Percentiles rank a stretch among this genome's conserved stretches.
Evolutionary conservation across 148 eudicot genomes (phyloP).

Genomic region (Amaranthus hypochondriacus): DNA sequence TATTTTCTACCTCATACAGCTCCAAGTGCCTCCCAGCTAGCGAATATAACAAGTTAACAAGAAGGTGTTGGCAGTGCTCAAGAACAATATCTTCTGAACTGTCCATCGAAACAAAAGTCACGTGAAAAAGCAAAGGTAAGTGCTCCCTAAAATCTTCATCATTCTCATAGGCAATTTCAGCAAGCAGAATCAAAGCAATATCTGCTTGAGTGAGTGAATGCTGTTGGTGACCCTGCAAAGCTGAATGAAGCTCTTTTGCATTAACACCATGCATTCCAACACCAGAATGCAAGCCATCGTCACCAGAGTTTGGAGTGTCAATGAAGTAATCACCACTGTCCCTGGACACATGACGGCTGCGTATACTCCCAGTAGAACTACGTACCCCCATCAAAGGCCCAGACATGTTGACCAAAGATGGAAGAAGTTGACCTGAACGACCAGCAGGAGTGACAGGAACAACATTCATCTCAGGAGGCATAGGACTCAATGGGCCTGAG

Average conservation of each 20-base stretch:
- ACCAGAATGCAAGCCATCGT: constrained; percentile 69
- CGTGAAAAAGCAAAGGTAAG: constrained; percentile 91
- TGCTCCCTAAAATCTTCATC: constrained; percentile 97
- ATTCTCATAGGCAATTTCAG: constrained; percentile 97
- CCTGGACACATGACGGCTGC: constrained; percentile 96
- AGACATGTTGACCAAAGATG: constrained; percentile 90
- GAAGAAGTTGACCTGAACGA: constrained; percentile 97
- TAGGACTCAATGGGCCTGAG: constrained; percentile 89
- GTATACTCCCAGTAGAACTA: constrained; percentile 89
- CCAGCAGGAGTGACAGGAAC: constrained; percentile 77
- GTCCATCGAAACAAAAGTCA: constrained; percentile 97
- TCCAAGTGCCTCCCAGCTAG: constrained; percentile 98
- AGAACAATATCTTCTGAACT: constrained; percentile 98
- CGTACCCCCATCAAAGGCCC: constrained; percentile 97
- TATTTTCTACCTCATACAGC: constrained; percentile 86
- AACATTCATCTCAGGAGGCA: constrained; percentile 85
- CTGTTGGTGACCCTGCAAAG: constrained; percentile 96
- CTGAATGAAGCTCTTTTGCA: constrained; percentile 97
- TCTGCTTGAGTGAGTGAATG: constrained; percentile 96
- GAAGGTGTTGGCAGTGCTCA: constrained; percentile 96
- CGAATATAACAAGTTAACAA: constrained; percentile 86
- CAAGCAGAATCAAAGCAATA: constrained; percentile 89
- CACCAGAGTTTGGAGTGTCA: constrained; percentile 96
- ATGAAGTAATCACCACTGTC: constrained; percentile 97
- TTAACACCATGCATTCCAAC: constrained; percentile 62